These are phyloP conservation scores for Pholiota microspora DNA, from an alignment of 768 basidiomycete species.

Conservation along the genomic window DNA sequence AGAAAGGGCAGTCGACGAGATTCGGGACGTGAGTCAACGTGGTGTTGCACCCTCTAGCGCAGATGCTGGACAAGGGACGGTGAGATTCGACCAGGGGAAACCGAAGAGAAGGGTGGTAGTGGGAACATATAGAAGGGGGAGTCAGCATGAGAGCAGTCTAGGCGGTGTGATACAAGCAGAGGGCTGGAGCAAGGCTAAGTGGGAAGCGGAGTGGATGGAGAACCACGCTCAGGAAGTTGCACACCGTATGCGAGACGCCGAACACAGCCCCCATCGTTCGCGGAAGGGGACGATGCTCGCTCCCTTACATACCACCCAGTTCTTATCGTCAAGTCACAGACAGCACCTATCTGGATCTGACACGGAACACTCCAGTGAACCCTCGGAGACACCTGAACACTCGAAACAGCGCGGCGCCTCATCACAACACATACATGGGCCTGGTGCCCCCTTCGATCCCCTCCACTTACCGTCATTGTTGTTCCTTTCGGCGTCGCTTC, in stretches of 20 bases:
- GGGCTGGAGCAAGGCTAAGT: constrained; percentile 59
- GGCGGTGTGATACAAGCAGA: background rate
- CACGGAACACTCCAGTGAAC: background rate
- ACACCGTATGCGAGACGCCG: constrained; percentile 40
- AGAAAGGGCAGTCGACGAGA: constrained; percentile 49
- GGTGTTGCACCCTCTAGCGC: background rate
- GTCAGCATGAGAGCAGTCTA: constrained; percentile 14
- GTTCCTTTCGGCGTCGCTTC: constrained; percentile 57
- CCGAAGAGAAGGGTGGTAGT: background rate
- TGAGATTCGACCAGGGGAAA: background rate
- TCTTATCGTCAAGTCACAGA: background rate
- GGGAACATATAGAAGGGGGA: background rate
- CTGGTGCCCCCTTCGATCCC: constrained; percentile 46
- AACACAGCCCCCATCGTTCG: constrained; percentile 16
- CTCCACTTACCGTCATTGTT: constrained; percentile 65
- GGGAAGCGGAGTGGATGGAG: constrained; percentile 67
- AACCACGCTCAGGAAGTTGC: constrained; percentile 64
- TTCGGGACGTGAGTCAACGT: constrained; percentile 23
- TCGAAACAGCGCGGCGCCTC: background rate
- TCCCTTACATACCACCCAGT: background rate
- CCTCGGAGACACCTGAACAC: background rate
- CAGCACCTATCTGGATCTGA: background rate
- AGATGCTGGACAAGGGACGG: background rate
- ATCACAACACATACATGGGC: background rate
- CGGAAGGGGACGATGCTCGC: background rate